Percentiles rank a stretch among this genome's conserved stretches.
phyloP scores from a whole-genome alignment of 2,329 filamentous ascomycete species.

The Colletotrichum orbiculare region DNA sequence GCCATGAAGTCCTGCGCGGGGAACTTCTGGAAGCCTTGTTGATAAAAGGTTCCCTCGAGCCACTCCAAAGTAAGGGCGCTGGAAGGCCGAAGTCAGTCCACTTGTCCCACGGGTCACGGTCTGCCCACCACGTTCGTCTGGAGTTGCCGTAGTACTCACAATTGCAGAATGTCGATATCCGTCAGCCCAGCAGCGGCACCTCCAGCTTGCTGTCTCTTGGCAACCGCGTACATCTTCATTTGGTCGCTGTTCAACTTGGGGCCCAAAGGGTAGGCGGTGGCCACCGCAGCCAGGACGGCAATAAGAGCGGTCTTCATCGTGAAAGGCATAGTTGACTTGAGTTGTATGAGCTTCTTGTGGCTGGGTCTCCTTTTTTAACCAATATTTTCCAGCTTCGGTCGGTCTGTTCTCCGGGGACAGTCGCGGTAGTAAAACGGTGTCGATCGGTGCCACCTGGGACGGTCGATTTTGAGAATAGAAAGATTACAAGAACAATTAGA shows the following conservation, averaged over 20 bases:
- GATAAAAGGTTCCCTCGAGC: slow-evolving; percentile 79
- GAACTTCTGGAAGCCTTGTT: slow-evolving; percentile 76
- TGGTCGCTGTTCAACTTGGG: slow-evolving; percentile 57
- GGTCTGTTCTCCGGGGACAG: slow-evolving; percentile 37
- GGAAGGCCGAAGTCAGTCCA: slow-evolving; percentile 13
- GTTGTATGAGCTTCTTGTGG: slow-evolving; percentile 40
- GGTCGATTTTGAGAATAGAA: slow-evolving; percentile 45
- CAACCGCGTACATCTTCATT: slow-evolving; percentile 57
- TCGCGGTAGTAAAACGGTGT: slow-evolving; percentile 9
- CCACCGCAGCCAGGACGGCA: slow-evolving; percentile 57
- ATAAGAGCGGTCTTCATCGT: slow-evolving; percentile 57
- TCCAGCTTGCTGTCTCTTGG: slow-evolving; percentile 62
- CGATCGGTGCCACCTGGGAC: slow-evolving; percentile 38
- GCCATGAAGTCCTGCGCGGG: slow-evolving; percentile 71
- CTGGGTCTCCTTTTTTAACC: slow-evolving; percentile 39
- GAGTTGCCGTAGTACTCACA: slow-evolving; percentile 53
- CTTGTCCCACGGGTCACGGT: not conserved
- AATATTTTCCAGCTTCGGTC: slow-evolving; percentile 35
- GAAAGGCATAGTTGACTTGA: slow-evolving; percentile 55
- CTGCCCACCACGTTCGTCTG: not conserved
- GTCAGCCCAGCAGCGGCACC: slow-evolving; percentile 58
- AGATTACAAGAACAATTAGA: slow-evolving; percentile 44
- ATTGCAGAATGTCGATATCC: slow-evolving; percentile 68
- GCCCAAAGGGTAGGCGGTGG: slow-evolving; percentile 58
- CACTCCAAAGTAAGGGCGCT: slow-evolving; percentile 80